Conservation (phyloP, 129 eudicot species). For the Glebionis coronaria region DNA sequence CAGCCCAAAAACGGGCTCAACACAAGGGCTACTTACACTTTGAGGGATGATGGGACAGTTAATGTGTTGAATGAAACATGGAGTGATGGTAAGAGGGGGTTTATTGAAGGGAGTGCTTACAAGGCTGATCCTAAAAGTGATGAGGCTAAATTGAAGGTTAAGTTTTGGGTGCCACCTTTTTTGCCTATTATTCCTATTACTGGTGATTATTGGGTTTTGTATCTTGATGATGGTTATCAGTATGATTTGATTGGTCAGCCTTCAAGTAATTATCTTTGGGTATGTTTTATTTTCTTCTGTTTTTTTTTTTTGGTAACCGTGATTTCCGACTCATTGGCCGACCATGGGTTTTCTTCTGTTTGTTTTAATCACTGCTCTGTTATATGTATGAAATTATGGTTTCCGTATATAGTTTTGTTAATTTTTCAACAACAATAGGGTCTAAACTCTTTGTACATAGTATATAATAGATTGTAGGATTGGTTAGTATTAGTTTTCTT, state of each 20-base stretch:
- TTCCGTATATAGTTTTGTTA: too few relatives aligned
- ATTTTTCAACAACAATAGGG: too few relatives aligned
- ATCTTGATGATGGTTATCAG: slow-evolving; percentile 63
- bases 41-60: slow-evolving; percentile 54
- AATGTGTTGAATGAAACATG: slow-evolving; percentile 88
- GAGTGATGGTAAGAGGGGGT: slow-evolving; percentile 64
- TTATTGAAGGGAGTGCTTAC: slow-evolving; percentile 72
- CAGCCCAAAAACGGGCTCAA: slow-evolving; percentile 66
- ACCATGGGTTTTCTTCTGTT: neutral
- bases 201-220: slow-evolving; percentile 89
- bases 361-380: too few relatives aligned
- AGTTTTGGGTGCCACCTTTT: slow-evolving; percentile 85
- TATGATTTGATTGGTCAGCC: slow-evolving; percentile 83
- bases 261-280: slow-evolving; percentile 56
- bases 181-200: slow-evolving; percentile 73
- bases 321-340: too few relatives aligned
- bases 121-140: slow-evolving; percentile 69
- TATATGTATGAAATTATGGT: too few relatives aligned
- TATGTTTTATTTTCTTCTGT: slow-evolving; percentile 15
- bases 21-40: slow-evolving; percentile 77
- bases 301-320: neutral
- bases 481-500: too few relatives aligned
- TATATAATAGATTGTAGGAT: too few relatives aligned
- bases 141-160: slow-evolving; percentile 92
- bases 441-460: too few relatives aligned